phyloP scores from a whole-genome alignment of 176 grass and related monocot genomes.

The Dactylis glomerata region DNA sequence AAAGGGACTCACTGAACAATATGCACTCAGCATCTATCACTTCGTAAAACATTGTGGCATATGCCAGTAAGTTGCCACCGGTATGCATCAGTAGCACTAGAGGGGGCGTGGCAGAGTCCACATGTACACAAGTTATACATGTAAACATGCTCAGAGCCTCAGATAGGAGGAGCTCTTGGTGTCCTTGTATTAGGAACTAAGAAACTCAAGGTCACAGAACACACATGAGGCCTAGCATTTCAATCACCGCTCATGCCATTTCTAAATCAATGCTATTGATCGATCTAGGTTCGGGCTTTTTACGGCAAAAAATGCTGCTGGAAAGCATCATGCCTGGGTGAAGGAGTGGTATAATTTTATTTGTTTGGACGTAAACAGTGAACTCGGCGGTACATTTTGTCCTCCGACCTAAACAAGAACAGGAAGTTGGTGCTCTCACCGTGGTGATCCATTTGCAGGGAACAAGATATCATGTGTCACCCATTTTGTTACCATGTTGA shows the following conservation, averaged over 20 bases:
- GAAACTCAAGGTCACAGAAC: background rate
- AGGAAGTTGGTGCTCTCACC: background rate
- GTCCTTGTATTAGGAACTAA: background rate
- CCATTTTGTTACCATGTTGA: too few species aligned
- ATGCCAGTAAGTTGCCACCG: too few species aligned
- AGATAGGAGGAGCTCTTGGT: background rate
- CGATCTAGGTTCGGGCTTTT: background rate
- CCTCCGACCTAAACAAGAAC: background rate
- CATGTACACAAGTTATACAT: too few species aligned
- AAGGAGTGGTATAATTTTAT: background rate
- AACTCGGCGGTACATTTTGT: background rate
- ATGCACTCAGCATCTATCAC: too few species aligned
- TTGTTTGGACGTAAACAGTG: background rate
- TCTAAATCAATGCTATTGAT: background rate
- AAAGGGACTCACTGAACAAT: too few species aligned
- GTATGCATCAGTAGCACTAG: too few species aligned
- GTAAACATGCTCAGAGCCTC: too few species aligned
- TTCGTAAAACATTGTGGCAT: too few species aligned
- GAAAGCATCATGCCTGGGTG: background rate
- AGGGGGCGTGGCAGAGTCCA: too few species aligned
- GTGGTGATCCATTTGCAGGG: background rate
- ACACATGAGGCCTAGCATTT: background rate
- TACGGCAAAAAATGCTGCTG: background rate
- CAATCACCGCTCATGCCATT: background rate
- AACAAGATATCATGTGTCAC: background rate